These are phyloP conservation scores for Serpula lacrymans DNA, from an alignment of 768 basidiomycete species.

Conservation along the genomic window DNA sequence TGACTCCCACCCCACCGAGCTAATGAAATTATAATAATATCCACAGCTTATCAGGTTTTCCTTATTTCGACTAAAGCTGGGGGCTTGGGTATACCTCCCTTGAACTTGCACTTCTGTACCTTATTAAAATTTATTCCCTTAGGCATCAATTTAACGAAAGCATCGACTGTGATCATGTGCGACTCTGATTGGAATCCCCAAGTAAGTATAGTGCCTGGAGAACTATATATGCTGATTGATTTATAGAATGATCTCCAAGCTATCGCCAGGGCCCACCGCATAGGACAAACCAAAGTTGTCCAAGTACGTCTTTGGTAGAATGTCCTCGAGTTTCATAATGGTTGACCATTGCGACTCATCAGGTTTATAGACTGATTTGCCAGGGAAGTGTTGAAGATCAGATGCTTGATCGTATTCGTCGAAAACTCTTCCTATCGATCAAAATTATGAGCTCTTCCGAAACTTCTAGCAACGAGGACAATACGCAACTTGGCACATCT, in stretches of 20 bases:
- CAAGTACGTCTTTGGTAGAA: slow-evolving; percentile 36
- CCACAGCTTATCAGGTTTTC: slow-evolving; percentile 59
- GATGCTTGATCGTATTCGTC: slow-evolving; percentile 67
- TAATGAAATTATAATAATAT: slow-evolving; percentile 2
- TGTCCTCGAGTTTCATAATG: neutral
- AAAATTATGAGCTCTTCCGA: slow-evolving; percentile 54
- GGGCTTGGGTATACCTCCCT: slow-evolving; percentile 67
- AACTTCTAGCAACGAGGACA: slow-evolving; percentile 20
- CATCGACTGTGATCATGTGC: slow-evolving; percentile 77
- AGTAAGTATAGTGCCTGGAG: slow-evolving; percentile 28
- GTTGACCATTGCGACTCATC: slow-evolving; percentile 2
- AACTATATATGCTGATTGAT: no score
- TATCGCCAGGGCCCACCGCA: slow-evolving; percentile 80
- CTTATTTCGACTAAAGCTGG: slow-evolving; percentile 71
- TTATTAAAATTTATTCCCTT: slow-evolving; percentile 13
- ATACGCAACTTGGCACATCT: slow-evolving; percentile 30
- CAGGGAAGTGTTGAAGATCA: slow-evolving; percentile 73
- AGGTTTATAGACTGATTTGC: slow-evolving; percentile 70
- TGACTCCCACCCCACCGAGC: neutral
- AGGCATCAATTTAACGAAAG: slow-evolving; percentile 83
- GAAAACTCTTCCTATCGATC: slow-evolving; percentile 64
- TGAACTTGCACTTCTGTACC: slow-evolving; percentile 6
- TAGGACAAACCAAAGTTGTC: slow-evolving; percentile 72
- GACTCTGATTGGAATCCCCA: slow-evolving; percentile 67
- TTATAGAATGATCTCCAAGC: slow-evolving; percentile 84